Evolutionary conservation across 768 basidiomycete species (phyloP).

Genomic region (Leucocoprinus leucothites): DNA sequence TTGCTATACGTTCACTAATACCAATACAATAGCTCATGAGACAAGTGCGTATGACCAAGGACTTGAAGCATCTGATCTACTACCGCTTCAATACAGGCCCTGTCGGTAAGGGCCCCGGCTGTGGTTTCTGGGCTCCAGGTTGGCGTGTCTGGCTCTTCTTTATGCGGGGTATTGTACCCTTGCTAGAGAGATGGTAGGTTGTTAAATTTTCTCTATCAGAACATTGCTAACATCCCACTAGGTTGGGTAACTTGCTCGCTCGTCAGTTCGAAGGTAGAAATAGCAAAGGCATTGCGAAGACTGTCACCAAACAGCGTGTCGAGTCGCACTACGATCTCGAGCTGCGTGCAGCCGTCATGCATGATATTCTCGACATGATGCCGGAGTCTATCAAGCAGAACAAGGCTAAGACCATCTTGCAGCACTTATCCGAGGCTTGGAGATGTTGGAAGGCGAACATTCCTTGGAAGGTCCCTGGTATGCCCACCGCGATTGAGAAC

Average conservation of each 20-base stretch:
- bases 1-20: conserved; percentile 4
- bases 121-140: conserved; percentile 99
- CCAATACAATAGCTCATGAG: conserved; percentile 73
- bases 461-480: conserved; percentile 99
- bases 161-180: conserved; percentile 97
- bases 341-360: conserved; percentile 97
- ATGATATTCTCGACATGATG: conserved; percentile 99
- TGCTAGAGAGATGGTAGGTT: conserved; percentile 87
- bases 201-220: neutral
- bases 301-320: conserved; percentile 98
- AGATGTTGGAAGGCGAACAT: conserved; percentile 97
- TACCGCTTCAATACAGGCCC: conserved; percentile 99
- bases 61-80: conserved; percentile 96
- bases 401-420: conserved; percentile 99
- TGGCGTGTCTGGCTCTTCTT: conserved; percentile 99
- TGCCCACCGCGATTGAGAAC: conserved; percentile 99
- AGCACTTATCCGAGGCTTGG: conserved; percentile 98
- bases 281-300: conserved; percentile 94
- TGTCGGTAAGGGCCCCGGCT: conserved; percentile 98
- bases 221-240: conserved; percentile 18
- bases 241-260: conserved; percentile 93
- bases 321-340: conserved; percentile 99
- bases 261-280: conserved; percentile 99
- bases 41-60: conserved; percentile 99
- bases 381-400: conserved; percentile 99